A percentile compares a stretch with the other conserved stretches of the same genome.
Conservation (phyloP, 208 protist genomes). For the Wallacemonas sp. region DNA sequence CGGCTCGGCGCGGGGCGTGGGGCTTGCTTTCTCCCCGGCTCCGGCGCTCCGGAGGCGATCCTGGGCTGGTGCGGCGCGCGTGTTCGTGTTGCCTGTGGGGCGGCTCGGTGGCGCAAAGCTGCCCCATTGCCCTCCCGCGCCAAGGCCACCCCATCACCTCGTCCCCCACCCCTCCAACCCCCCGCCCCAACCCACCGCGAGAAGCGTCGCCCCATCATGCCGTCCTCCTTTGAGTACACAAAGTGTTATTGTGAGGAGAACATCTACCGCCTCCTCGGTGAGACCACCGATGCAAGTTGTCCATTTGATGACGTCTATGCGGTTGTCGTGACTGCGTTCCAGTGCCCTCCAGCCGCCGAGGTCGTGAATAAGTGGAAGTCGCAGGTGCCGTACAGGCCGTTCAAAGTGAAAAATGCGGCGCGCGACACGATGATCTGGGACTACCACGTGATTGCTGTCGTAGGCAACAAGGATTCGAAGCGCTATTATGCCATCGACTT, state of each 20-base stretch:
- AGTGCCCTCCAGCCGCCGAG: conserved; percentile 13
- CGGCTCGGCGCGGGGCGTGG: neutral
- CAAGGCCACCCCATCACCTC: too few relatives aligned
- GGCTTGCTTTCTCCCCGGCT: neutral
- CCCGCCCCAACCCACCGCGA: neutral
- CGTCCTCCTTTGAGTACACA: conserved; percentile 16
- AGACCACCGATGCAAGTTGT: neutral
- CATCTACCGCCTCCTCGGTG: conserved; percentile 24
- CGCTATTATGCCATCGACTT: conserved; percentile 36
- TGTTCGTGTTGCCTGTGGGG: neutral
- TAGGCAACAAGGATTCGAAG: neutral
- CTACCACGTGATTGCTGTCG: conserved; percentile 41
- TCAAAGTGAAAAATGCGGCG: neutral
- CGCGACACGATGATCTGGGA: conserved; percentile 34
- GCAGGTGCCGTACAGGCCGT: conserved; percentile 33
- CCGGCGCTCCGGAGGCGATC: neutral
- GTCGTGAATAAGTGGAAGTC: conserved; percentile 26
- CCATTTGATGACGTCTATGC: conserved; percentile 31
- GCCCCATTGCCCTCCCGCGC: too few relatives aligned
- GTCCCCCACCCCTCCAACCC: neutral
- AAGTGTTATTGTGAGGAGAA: conserved; percentile 51
- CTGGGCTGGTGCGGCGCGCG: neutral
- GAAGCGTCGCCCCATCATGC: neutral
- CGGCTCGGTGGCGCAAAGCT: too few relatives aligned
- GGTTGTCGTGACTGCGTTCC: conserved; percentile 38